phyloP scores from a whole-genome alignment of 2,329 filamentous ascomycete species.

The Myotisia sp. region DNA sequence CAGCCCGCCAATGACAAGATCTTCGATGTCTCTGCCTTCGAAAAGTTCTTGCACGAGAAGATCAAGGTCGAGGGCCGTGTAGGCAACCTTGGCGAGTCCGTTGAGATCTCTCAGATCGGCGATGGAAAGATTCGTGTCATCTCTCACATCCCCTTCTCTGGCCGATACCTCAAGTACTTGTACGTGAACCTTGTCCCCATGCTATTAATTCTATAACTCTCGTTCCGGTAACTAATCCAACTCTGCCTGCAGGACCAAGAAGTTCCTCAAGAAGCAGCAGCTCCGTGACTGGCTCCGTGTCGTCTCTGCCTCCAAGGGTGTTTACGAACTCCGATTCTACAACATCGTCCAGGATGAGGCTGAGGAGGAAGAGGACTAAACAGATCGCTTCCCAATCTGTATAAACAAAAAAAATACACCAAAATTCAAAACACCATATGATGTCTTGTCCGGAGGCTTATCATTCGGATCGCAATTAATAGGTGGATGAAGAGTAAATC shows the following conservation, averaged over 20 bases:
- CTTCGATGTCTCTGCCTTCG: conserved; percentile 96
- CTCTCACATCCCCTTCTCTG: conserved; percentile 94
- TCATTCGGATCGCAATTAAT: no score
- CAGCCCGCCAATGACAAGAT: conserved; percentile 99
- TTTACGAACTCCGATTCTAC: conserved; percentile 99
- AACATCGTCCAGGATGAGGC: conserved; percentile 98
- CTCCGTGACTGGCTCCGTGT: conserved; percentile 99
- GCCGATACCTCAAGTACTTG: conserved; percentile 99
- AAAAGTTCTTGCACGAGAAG: conserved; percentile 99
- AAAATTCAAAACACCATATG: no score
- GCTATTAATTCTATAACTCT: background rate
- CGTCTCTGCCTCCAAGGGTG: conserved; percentile 92
- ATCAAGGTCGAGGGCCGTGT: conserved; percentile 99
- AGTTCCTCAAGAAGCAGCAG: conserved; percentile 99
- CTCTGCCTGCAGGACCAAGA: conserved; percentile 65
- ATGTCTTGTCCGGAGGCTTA: no score
- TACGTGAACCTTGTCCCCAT: conserved; percentile 36
- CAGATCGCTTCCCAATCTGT: no score
- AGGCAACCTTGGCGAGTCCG: conserved; percentile 89
- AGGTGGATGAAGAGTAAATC: no score
- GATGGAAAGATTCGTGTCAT: conserved; percentile 98
- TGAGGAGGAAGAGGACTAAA: conserved; percentile 97
- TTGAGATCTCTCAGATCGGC: conserved; percentile 77
- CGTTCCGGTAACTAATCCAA: no score
- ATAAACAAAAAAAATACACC: no score